Evolutionary conservation across 2,329 filamentous ascomycete species (phyloP).

Genomic region (Paracamarosporium sp.): DNA sequence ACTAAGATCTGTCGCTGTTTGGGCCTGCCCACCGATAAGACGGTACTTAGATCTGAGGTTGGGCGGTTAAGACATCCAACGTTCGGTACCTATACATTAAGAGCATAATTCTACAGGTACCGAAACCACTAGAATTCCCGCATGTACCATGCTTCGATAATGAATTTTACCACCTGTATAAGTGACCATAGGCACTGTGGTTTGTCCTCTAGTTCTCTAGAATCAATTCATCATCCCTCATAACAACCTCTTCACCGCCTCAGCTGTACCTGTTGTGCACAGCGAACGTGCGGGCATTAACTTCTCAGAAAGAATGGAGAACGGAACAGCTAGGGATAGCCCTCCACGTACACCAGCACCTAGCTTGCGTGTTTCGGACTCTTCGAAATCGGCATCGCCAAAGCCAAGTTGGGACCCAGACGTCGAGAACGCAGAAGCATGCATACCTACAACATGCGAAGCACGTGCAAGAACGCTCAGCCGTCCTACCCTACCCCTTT

Average conservation of each 20-base stretch:
- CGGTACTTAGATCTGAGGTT: not conserved
- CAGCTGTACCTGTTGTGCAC: not conserved
- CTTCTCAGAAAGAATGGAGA: not conserved
- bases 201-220: not conserved
- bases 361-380: not conserved
- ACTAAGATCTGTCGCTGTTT: not conserved
- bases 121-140: not conserved
- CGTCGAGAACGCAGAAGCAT: not conserved
- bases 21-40: not conserved
- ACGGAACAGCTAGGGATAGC: not conserved
- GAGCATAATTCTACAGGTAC: too few species aligned
- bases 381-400: not conserved
- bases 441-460: not conserved
- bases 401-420: not conserved
- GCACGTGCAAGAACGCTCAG: not conserved
- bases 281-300: not conserved
- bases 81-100: too few species aligned
- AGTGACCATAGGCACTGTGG: not conserved
- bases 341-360: not conserved
- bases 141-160: not conserved
- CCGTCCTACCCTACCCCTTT: constrained; percentile 10
- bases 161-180: not conserved
- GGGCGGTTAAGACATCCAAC: not conserved
- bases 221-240: not conserved
- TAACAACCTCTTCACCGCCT: not conserved